phyloP scores from a whole-genome alignment of 2,329 filamentous ascomycete genomes.

The Coniochaeta pulveracea region DNA sequence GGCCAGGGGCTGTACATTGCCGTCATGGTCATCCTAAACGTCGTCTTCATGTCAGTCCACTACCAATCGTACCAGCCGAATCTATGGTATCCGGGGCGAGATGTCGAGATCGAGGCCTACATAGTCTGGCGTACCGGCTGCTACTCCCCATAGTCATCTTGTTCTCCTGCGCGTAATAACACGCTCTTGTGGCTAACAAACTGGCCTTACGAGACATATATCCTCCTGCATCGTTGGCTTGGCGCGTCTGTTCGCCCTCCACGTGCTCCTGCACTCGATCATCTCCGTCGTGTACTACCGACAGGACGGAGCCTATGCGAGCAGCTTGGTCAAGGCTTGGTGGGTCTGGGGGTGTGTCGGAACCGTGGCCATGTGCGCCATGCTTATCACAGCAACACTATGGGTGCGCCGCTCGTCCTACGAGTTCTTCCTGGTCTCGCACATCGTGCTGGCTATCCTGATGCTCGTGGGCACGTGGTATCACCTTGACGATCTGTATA shows the following conservation, averaged over 20 bases:
- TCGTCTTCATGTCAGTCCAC: slow-evolving; percentile 19
- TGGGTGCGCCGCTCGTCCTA: slow-evolving; percentile 25
- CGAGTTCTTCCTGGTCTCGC: slow-evolving; percentile 31
- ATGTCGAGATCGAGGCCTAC: slow-evolving; percentile 19
- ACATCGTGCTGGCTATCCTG: slow-evolving; percentile 28
- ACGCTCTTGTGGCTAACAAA: slow-evolving; percentile 34
- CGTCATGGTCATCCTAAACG: slow-evolving; percentile 25
- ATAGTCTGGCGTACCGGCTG: slow-evolving; percentile 28
- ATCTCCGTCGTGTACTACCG: slow-evolving; percentile 19
- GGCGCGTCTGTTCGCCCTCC: slow-evolving; percentile 29
- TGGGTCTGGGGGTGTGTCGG: slow-evolving; percentile 32
- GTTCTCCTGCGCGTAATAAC: slow-evolving; percentile 30
- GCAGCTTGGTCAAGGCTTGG: slow-evolving; percentile 16
- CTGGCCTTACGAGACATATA: slow-evolving; percentile 35
- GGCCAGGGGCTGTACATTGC: slow-evolving; percentile 32
- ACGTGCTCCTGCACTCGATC: slow-evolving; percentile 34
- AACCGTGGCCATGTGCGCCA: slow-evolving; percentile 19
- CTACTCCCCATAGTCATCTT: slow-evolving; percentile 28
- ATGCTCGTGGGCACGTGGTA: slow-evolving; percentile 29
- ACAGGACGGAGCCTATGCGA: slow-evolving; percentile 19
- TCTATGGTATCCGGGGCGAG: slow-evolving; percentile 13
- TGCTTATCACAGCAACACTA: slow-evolving; percentile 21
- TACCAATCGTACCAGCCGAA: slow-evolving; percentile 17
- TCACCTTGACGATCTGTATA: slow-evolving; percentile 25
- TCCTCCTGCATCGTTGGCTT: slow-evolving; percentile 38